Evolutionary conservation across 2,329 filamentous ascomycete species (phyloP).

Genomic region (Microascus cirrosus): DNA sequence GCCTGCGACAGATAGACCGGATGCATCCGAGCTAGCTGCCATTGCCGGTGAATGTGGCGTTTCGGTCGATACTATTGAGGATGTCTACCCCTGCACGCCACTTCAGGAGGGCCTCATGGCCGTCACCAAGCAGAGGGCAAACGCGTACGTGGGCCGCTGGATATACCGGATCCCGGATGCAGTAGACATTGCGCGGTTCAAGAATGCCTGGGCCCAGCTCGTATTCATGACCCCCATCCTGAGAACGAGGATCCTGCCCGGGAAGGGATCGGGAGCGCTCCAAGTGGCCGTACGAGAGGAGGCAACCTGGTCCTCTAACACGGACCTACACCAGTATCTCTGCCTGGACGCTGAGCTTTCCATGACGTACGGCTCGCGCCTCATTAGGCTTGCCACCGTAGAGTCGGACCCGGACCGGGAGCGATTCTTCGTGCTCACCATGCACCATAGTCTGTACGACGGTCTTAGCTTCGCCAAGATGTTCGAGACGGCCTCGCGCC

Average conservation of each 20-base stretch:
- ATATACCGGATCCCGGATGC: background rate
- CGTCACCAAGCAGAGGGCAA: conserved; percentile 6
- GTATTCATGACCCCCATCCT: background rate
- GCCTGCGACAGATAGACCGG: background rate
- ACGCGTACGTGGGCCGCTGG: background rate
- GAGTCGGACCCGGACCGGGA: background rate
- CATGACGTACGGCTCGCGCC: background rate
- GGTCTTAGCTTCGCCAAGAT: conserved; percentile 7
- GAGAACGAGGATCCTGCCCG: background rate
- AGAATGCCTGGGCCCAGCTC: background rate
- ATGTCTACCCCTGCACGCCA: conserved; percentile 12
- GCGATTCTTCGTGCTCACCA: conserved; percentile 13
- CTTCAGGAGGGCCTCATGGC: conserved; percentile 11
- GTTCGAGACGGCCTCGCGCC: background rate
- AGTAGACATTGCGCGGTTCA: conserved; percentile 1
- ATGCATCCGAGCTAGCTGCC: conserved; percentile 10
- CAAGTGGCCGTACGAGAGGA: background rate
- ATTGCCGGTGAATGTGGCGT: conserved; percentile 18
- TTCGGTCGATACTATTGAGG: conserved; percentile 6
- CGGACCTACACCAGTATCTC: background rate
- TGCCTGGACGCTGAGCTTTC: background rate
- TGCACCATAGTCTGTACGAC: conserved; percentile 18
- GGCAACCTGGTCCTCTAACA: background rate
- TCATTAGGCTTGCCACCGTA: background rate
- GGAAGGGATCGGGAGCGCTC: background rate